Conservation (phyloP, 2,329 filamentous ascomycete genomes). For the Cordyceps pruinosa region DNA sequence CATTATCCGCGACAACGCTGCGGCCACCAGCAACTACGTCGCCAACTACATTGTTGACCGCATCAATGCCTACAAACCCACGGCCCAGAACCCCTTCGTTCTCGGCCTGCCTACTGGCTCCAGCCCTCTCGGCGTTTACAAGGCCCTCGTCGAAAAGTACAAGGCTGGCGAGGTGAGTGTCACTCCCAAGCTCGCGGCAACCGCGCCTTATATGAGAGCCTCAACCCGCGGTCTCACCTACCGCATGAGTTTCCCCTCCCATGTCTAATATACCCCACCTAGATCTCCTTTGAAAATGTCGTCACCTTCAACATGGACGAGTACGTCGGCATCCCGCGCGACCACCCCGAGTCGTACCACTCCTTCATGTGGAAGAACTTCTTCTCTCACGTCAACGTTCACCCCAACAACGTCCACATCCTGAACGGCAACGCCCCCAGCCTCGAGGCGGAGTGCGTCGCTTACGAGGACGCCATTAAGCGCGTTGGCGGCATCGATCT, state of each 20-base stretch:
- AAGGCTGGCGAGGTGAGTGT: constrained; percentile 52
- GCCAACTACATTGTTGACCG: constrained; percentile 77
- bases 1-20: constrained; percentile 70
- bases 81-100: constrained; percentile 67
- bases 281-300: constrained; percentile 81
- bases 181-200: background rate
- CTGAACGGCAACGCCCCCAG: constrained; percentile 73
- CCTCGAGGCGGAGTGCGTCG: constrained; percentile 67
- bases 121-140: constrained; percentile 72
- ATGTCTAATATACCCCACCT: constrained; percentile 12
- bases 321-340: constrained; percentile 75
- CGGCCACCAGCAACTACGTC: constrained; percentile 65
- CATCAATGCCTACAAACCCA: constrained; percentile 71
- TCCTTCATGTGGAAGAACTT: constrained; percentile 92
- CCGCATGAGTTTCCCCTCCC: no score
- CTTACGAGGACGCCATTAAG: constrained; percentile 73
- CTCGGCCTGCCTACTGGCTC: constrained; percentile 79
- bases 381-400: constrained; percentile 78
- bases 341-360: constrained; percentile 82
- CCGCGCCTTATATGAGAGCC: background rate
- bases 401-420: constrained; percentile 76
- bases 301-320: constrained; percentile 94
- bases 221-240: no score
- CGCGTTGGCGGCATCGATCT: constrained; percentile 72
- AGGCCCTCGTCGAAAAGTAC: constrained; percentile 63